phyloP scores from a whole-genome alignment of 306 rosid species.

The Mimosa bimucronata region DNA sequence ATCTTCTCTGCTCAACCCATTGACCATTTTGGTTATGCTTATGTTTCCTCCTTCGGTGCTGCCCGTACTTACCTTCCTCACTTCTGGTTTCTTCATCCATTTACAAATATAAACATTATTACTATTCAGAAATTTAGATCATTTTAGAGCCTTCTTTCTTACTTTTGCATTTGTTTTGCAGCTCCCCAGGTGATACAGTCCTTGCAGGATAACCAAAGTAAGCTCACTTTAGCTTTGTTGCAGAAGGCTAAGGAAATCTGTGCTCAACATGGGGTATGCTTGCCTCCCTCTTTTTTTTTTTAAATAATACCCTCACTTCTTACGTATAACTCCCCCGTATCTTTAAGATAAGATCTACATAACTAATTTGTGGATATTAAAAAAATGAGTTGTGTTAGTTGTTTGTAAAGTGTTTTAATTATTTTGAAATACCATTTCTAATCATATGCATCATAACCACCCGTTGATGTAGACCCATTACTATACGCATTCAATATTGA shows the following conservation, averaged over 20 bases:
- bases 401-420: no score
- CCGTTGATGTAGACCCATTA: no score
- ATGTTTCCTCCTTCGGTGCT: conserved; percentile 35
- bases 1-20: conserved; percentile 41
- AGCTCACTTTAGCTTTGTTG: conserved; percentile 35
- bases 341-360: no score
- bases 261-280: conserved; percentile 40
- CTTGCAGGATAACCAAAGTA: conserved; percentile 37
- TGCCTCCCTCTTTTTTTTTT: neutral
- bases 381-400: no score
- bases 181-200: conserved; percentile 38
- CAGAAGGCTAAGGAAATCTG: conserved; percentile 43
- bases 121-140: neutral
- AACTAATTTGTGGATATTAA: no score
- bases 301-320: no score
- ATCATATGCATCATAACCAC: no score
- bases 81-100: neutral
- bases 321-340: no score
- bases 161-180: neutral
- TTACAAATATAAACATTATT: neutral
- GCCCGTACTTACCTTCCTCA: conserved; percentile 22
- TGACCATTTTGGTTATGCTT: conserved; percentile 25
- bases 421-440: no score
- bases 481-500: no score
- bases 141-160: neutral